phyloP scores from a whole-genome alignment of 2,329 filamentous ascomycete genomes.

The Epichloe sp. region DNA sequence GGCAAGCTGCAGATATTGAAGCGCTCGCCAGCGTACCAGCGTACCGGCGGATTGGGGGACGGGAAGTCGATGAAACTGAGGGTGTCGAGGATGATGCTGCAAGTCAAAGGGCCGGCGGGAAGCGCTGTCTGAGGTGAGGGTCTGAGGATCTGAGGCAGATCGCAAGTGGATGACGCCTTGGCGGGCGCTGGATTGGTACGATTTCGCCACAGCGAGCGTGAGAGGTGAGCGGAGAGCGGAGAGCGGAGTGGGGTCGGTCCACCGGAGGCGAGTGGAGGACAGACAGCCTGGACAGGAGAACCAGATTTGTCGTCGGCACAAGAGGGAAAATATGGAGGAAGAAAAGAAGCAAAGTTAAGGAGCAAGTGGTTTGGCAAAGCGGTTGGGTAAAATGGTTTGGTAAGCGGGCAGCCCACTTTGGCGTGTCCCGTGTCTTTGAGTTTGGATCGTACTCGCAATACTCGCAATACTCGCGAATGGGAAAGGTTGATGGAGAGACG shows the following conservation, averaged over 20 bases:
- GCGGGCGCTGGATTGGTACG: conserved; percentile 3
- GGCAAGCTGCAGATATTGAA: not conserved
- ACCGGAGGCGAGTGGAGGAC: no score
- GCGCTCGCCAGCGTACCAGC: no score
- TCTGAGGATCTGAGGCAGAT: conserved; percentile 1
- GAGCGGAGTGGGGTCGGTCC: not conserved
- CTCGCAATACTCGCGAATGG: no score
- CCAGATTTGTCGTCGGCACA: no score
- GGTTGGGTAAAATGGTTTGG: no score
- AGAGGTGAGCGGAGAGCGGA: not conserved
- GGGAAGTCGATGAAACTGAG: not conserved
- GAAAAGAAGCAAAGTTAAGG: not conserved
- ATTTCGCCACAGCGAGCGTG: conserved; percentile 1
- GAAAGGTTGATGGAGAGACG: no score
- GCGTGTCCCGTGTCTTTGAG: no score
- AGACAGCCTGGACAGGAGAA: no score
- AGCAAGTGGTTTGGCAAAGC: no score
- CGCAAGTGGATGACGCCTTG: not conserved
- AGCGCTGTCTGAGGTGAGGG: not conserved
- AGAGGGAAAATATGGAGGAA: not conserved
- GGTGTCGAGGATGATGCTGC: not conserved
- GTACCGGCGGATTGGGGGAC: no score
- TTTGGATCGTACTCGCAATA: no score
- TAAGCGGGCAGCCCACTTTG: no score
- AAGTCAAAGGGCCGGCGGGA: not conserved